phyloP scores from a whole-genome alignment of 192 early-diverging fungal species.

The Obelidium mucronatum region DNA sequence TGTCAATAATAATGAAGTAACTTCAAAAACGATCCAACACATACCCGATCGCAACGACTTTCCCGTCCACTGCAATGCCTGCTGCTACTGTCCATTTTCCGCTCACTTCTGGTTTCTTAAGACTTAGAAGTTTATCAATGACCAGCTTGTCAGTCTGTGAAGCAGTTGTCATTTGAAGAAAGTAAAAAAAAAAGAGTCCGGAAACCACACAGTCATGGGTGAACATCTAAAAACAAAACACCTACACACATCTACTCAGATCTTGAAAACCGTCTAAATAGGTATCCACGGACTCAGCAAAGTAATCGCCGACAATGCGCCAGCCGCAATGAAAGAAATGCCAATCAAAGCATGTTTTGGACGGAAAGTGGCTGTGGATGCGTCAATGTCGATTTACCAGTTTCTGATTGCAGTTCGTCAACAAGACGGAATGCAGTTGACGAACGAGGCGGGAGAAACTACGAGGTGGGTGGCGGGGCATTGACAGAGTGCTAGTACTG shows the following conservation, averaged over 20 bases:
- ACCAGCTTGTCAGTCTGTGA: background rate
- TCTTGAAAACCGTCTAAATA: no score
- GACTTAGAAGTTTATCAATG: background rate
- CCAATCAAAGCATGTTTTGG: constrained; percentile 20
- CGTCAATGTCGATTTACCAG: constrained; percentile 98
- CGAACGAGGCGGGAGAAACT: constrained; percentile 88
- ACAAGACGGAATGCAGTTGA: constrained; percentile 87
- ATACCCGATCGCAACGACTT: constrained; percentile 19
- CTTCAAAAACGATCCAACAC: background rate
- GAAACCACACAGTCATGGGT: no score
- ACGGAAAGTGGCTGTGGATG: constrained; percentile 86
- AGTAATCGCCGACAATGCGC: constrained; percentile 91
- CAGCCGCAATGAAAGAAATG: constrained; percentile 78
- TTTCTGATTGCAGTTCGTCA: constrained; percentile 96
- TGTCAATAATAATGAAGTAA: no score
- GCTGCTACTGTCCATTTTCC: constrained; percentile 12
- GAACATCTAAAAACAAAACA: no score
- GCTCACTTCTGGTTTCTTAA: background rate
- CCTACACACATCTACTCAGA: no score
- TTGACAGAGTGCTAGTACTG: constrained; percentile 10
- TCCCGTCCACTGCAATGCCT: background rate
- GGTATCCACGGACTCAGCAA: constrained; percentile 75
- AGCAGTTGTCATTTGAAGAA: background rate
- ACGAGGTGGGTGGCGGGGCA: constrained; percentile 70
- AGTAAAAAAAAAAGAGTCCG: no score